Evolutionary conservation across 805 yeast genomes (phyloP).

Genomic region (Maudiozyma serrabonitensis): DNA sequence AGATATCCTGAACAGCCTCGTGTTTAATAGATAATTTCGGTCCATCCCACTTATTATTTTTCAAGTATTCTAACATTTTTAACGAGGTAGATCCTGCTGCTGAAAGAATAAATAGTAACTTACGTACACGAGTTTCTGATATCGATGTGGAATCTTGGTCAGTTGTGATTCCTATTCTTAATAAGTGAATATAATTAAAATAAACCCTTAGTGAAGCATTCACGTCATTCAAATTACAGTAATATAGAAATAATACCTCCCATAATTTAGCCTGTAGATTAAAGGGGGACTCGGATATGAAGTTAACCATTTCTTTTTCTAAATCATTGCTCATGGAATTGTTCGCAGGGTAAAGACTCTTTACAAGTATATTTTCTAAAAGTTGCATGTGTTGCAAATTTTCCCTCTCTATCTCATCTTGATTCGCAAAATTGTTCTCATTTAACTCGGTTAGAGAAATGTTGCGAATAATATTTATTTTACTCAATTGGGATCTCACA

Average conservation of each 20-base stretch:
- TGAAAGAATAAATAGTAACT: conserved; percentile 35
- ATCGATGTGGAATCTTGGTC: conserved; percentile 18
- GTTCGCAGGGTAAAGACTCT: conserved; percentile 17
- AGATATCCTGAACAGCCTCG: conserved; percentile 15
- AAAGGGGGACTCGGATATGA: conserved; percentile 54
- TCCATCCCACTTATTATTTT: conserved; percentile 29
- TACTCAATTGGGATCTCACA: conserved; percentile 55
- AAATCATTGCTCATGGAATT: conserved; percentile 6
- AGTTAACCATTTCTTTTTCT: conserved; percentile 45
- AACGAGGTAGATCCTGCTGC: conserved; percentile 44
- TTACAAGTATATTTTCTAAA: conserved; percentile 38
- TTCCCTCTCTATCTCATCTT: conserved; percentile 11
- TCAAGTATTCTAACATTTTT: conserved; percentile 27
- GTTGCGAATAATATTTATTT: conserved; percentile 49
- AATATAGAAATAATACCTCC: conserved; percentile 57
- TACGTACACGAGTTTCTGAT: conserved; percentile 31
- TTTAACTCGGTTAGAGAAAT: conserved; percentile 35
- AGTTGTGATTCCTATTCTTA: conserved; percentile 31
- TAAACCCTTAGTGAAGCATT: conserved; percentile 40
- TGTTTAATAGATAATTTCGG: conserved; percentile 3
- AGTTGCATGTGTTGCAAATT: conserved; percentile 25
- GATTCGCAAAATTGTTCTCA: conserved; percentile 27
- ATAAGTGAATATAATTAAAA: conserved; percentile 39
- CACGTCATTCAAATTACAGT: conserved; percentile 26
- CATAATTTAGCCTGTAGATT: conserved; percentile 65